These are phyloP conservation scores for Galerina sulciceps DNA, from an alignment of 768 basidiomycete species.

Conservation along the genomic window DNA sequence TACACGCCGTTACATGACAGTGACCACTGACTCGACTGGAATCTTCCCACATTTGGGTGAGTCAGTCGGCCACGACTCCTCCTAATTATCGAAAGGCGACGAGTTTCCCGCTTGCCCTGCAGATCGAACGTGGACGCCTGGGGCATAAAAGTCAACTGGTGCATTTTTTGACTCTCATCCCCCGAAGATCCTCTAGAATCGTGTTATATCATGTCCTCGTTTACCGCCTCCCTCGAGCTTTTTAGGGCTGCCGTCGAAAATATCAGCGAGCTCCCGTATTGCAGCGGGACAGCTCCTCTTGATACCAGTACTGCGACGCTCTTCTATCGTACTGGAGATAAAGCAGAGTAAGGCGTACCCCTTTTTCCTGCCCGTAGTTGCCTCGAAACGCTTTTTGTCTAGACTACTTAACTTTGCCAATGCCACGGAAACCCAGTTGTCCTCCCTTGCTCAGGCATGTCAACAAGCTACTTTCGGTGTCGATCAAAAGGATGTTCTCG, in stretches of 20 bases:
- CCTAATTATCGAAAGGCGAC: no score
- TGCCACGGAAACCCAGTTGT: conserved; percentile 5
- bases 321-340: conserved; percentile 7
- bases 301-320: conserved; percentile 1
- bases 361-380: neutral
- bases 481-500: conserved; percentile 26
- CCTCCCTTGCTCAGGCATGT: conserved; percentile 20
- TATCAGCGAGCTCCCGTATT: conserved; percentile 9
- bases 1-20: no score
- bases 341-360: conserved; percentile 1
- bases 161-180: no score
- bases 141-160: no score
- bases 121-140: no score
- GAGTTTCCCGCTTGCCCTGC: no score
- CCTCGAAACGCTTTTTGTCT: neutral
- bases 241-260: conserved; percentile 4
- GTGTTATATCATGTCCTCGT: conserved; percentile 6
- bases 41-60: no score
- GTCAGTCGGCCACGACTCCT: no score
- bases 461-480: conserved; percentile 29
- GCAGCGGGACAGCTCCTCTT: conserved; percentile 15
- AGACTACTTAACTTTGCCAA: conserved; percentile 39
- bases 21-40: no score
- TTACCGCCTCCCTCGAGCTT: neutral
- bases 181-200: no score